Conservation (phyloP, 139 green algal genomes). For the Tetraselmis chui region DNA sequence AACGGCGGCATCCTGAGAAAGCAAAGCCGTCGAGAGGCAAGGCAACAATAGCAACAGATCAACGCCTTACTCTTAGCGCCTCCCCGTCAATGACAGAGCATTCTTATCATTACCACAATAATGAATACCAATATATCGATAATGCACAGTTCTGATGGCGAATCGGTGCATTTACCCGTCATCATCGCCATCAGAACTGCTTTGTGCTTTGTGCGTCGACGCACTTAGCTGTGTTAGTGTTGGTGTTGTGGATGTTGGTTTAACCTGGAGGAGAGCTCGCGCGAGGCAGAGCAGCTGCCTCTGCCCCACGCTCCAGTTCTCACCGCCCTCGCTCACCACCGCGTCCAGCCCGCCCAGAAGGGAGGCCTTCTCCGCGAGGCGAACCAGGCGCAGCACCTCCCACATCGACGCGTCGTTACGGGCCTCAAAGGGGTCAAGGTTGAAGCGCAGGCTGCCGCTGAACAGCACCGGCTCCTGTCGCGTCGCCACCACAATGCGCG, state of each 20-base stretch:
- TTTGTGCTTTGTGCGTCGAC: constrained; percentile 3
- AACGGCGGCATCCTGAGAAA: constrained; percentile 53
- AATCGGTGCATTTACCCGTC: no score
- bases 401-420: constrained; percentile 68
- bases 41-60: no score
- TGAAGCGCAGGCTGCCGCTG: constrained; percentile 74
- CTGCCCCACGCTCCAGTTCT: constrained; percentile 26
- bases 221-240: not conserved
- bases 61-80: no score
- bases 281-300: constrained; percentile 39
- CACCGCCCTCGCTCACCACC: constrained; percentile 19
- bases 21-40: no score
- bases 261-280: constrained; percentile 29
- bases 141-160: no score
- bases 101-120: no score
- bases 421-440: constrained; percentile 83
- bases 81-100: no score
- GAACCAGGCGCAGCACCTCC: constrained; percentile 65
- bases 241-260: not conserved
- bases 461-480: constrained; percentile 79
- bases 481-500: no score
- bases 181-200: no score
- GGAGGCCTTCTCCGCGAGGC: no score
- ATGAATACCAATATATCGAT: no score
- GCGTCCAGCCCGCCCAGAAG: constrained; percentile 25